Base-by-base conservation (phyloP, 140 eudicot species). In the Stevia rebaudiana region DNA sequence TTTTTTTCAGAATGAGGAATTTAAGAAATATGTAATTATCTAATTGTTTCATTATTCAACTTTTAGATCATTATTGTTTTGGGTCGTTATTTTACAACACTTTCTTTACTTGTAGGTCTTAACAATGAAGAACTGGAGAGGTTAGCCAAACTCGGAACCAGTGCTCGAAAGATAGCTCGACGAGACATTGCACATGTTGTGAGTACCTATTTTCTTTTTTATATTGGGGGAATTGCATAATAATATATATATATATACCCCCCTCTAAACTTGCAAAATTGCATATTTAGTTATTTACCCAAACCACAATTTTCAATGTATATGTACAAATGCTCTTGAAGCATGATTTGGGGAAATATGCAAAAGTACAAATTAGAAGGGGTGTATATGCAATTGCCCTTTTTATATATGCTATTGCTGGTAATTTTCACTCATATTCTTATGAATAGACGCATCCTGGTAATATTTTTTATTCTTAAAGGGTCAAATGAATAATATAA, bases 181-280 rank as follows among this genome's bases (percentile, higher is more conserved):
- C 77, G 99, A 78, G 99, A 94, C 79, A 94, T 94, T 67, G 94
- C 99, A 58, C 79, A 80, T 79, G 94, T 88, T 49, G 97, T 92
- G 69, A 85, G 99, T 83, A 65, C 2, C 63, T 54, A 66, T 61
- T 43, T 61, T 39, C 23, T 16, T 74, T 67, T 55, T 43, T n/a
- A n/a, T n/a, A n/a, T n/a, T n/a, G n/a, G n/a, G n/a, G n/a, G n/a
- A n/a, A n/a, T n/a, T n/a, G n/a, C n/a, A n/a, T n/a, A n/a, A n/a
- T n/a, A n/a, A n/a, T n/a, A n/a, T n/a, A n/a, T n/a, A n/a, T n/a
- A n/a, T n/a, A n/a, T n/a, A n/a, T n/a, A n/a, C n/a, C n/a, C n/a
- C n/a, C n/a, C n/a, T n/a, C n/a, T n/a, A n/a, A n/a, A n/a, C n/a
- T n/a, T n/a, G n/a, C n/a, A n/a, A n/a, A n/a, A n/a, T n/a, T n/a